A percentile compares a stretch with the other conserved stretches of the same genome.
These are phyloP conservation scores for Xanthoconium separans DNA, from an alignment of 1,284 basidiomycete genomes.

Conservation along the genomic window DNA sequence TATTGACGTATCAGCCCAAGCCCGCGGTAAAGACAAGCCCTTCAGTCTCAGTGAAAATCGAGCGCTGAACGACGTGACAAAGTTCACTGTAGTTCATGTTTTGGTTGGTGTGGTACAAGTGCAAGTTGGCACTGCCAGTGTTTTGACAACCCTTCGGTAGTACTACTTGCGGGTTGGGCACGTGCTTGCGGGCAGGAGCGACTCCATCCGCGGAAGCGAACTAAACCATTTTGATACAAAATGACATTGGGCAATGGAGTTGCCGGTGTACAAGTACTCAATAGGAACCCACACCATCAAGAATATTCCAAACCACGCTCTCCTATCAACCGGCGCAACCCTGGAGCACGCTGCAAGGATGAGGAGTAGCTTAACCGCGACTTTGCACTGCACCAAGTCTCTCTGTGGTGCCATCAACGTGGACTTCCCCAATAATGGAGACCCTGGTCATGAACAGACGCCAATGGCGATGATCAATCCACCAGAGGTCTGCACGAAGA, in stretches of 20 bases:
- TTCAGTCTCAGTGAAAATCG: not conserved
- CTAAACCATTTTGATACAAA: not conserved
- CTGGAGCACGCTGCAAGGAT: slow-evolving; percentile 10
- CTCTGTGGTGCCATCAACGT: not conserved
- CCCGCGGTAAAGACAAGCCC: not conserved
- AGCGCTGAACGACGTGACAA: not conserved
- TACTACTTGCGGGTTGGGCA: slow-evolving; percentile 5
- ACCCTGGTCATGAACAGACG: slow-evolving; percentile 3
- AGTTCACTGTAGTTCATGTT: not conserved
- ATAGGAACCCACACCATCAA: no score
- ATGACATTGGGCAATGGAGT: not conserved
- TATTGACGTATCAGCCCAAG: not conserved
- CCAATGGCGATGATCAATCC: slow-evolving; percentile 1
- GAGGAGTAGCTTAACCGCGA: slow-evolving; percentile 1
- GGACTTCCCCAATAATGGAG: not conserved
- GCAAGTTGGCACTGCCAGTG: not conserved
- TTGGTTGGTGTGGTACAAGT: not conserved
- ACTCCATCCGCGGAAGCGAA: slow-evolving; percentile 12
- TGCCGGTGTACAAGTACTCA: not conserved
- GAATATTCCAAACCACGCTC: not conserved
- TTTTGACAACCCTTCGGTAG: not conserved
- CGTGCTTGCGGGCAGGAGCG: slow-evolving; percentile 22
- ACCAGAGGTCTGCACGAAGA: slow-evolving; percentile 1
- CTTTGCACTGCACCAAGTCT: slow-evolving; percentile 5
- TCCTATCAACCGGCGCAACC: slow-evolving; percentile 11